Conservation (phyloP, 306 rosid species). For the Castanopsis chinensis region DNA sequence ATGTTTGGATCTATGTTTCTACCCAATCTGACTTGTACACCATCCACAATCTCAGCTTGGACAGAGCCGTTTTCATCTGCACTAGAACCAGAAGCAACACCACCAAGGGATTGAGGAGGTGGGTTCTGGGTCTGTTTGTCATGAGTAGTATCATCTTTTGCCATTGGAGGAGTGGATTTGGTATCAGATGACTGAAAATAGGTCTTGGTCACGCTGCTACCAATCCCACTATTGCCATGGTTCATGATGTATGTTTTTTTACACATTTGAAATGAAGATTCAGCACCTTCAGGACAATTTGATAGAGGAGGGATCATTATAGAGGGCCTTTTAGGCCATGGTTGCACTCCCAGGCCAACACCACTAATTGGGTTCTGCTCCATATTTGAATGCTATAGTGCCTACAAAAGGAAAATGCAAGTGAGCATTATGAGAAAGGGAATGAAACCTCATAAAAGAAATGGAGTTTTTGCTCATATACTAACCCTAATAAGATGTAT, state of each 20-base stretch:
- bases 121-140: neutral
- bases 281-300: neutral
- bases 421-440: neutral
- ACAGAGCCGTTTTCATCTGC: neutral
- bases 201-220: neutral
- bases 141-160: neutral
- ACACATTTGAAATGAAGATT: constrained; percentile 8
- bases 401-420: neutral
- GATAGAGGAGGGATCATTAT: constrained; percentile 6
- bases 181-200: neutral
- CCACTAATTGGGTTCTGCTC: neutral
- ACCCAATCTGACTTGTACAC: neutral
- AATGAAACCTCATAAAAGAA: neutral
- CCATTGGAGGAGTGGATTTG: neutral
- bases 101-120: neutral
- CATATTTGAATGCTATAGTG: constrained; percentile 12
- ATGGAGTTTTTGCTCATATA: neutral
- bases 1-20: neutral
- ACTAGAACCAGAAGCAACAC: neutral
- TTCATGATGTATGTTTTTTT: neutral
- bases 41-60: neutral
- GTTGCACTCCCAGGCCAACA: neutral
- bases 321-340: neutral
- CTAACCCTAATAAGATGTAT: neutral
- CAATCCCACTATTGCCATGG: neutral